A percentile compares a stretch with the other conserved stretches of the same genome.
These are phyloP conservation scores for Quercus lobata DNA, from an alignment of 331 rosid species.

Conservation along the genomic window DNA sequence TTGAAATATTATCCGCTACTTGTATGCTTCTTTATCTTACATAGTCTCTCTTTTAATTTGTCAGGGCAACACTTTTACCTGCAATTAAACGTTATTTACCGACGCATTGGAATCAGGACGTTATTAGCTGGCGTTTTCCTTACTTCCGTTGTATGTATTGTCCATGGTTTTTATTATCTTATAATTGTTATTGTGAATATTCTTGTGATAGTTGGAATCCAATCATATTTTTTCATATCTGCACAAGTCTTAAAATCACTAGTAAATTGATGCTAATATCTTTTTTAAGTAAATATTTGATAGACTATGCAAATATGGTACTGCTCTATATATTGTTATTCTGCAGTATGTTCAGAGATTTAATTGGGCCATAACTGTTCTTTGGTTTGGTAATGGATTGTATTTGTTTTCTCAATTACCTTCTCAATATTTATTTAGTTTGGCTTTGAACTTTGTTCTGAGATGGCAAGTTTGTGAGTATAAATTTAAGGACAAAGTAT, in stretches of 20 bases:
- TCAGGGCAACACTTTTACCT: conserved; percentile 94
- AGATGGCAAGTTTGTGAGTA: not conserved
- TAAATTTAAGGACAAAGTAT: not conserved
- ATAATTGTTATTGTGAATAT: not conserved
- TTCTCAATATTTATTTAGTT: not conserved
- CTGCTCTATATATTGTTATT: not conserved
- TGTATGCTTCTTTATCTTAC: conserved; percentile 8
- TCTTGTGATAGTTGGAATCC: conserved; percentile 5
- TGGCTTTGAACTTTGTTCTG: not conserved
- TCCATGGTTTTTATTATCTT: not conserved
- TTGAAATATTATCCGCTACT: not conserved
- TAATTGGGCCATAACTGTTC: not conserved
- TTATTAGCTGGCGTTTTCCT: conserved; percentile 75
- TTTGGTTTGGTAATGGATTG: not conserved
- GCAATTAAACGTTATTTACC: conserved; percentile 79
- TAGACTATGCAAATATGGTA: not conserved
- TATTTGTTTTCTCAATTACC: not conserved
- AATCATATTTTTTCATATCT: not conserved
- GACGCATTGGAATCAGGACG: conserved; percentile 64
- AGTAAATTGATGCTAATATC: not conserved
- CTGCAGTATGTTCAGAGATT: not conserved
- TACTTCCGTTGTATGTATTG: conserved; percentile 75
- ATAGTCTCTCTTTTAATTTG: conserved; percentile 16
- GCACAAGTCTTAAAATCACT: not conserved
- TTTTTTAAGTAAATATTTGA: not conserved